phyloP scores from a whole-genome alignment of 208 protist genomes.

The Naegleria lovaniensis region DNA sequence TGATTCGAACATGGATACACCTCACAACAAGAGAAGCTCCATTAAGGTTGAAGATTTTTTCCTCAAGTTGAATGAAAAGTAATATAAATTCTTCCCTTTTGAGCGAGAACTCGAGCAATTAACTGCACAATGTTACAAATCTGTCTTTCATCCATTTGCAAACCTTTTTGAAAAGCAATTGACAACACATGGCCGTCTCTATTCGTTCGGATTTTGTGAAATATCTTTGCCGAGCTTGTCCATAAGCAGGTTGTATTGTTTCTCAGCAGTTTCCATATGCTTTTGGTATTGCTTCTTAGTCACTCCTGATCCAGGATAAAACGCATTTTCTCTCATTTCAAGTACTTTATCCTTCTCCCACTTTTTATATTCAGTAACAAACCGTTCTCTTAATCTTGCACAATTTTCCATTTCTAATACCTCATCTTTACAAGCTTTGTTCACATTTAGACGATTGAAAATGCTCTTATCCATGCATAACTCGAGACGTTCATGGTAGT shows the following conservation, averaged over 20 bases:
- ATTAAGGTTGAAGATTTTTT: not conserved
- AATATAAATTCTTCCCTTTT: too few species aligned
- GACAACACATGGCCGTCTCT: too few species aligned
- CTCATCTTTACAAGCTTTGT: not conserved
- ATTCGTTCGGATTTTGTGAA: too few species aligned
- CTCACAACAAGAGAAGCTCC: not conserved
- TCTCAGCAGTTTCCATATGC: not conserved
- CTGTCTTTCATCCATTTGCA: too few species aligned
- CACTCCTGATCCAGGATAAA: not conserved
- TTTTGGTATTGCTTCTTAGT: not conserved
- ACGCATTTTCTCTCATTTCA: not conserved
- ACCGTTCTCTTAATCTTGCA: not conserved
- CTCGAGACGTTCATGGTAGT: not conserved
- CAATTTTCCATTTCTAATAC: not conserved
- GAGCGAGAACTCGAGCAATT: too few species aligned
- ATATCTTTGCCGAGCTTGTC: too few species aligned
- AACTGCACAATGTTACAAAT: too few species aligned
- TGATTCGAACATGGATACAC: too few species aligned
- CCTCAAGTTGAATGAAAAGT: not conserved
- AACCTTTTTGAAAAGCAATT: too few species aligned
- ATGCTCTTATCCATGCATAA: not conserved
- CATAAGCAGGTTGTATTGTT: not conserved
- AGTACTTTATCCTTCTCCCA: not conserved
- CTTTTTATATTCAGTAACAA: not conserved
- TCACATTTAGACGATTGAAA: not conserved